These are phyloP conservation scores for Starmerella gropengiesseri DNA, from an alignment of 805 yeast genomes.

Conservation along the genomic window DNA sequence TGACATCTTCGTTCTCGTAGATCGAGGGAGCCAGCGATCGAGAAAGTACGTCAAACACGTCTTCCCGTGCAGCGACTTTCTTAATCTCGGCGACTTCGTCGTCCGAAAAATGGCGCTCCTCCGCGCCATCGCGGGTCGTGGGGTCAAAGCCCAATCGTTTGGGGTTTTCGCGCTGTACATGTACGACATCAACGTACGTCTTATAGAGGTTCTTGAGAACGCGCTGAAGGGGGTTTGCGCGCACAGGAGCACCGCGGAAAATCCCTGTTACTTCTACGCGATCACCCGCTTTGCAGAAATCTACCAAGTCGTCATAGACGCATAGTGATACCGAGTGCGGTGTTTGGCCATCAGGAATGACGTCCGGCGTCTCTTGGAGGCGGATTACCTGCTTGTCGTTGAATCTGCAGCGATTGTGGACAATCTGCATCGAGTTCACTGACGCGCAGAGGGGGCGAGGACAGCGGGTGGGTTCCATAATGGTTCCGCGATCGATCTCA, in stretches of 20 bases:
- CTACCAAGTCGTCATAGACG: constrained; percentile 92
- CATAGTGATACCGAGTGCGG: constrained; percentile 92
- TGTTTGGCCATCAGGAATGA: constrained; percentile 96
- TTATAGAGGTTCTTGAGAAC: constrained; percentile 75
- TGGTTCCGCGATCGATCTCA: constrained; percentile 88
- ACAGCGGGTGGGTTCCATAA: constrained; percentile 85
- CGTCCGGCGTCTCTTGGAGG: constrained; percentile 90
- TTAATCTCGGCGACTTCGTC: constrained; percentile 59
- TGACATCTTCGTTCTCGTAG: constrained; percentile 91
- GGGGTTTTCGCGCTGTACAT: constrained; percentile 74
- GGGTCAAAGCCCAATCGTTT: constrained; percentile 72
- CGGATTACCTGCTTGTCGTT: constrained; percentile 93
- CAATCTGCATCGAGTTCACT: constrained; percentile 73
- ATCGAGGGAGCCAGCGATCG: constrained; percentile 95
- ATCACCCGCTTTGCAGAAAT: constrained; percentile 92
- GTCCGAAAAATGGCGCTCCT: constrained; percentile 53
- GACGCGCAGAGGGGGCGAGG: constrained; percentile 81
- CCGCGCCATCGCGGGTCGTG: constrained; percentile 43
- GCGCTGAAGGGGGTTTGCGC: constrained; percentile 75
- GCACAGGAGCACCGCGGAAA: constrained; percentile 82
- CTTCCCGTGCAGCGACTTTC: constrained; percentile 54
- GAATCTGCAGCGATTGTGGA: constrained; percentile 86
- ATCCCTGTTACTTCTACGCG: constrained; percentile 91
- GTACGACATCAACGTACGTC: constrained; percentile 90
- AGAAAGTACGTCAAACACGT: constrained; percentile 74